These are phyloP conservation scores for Vachellia pachyceras DNA, from an alignment of 306 rosid genomes.

Conservation along the genomic window DNA sequence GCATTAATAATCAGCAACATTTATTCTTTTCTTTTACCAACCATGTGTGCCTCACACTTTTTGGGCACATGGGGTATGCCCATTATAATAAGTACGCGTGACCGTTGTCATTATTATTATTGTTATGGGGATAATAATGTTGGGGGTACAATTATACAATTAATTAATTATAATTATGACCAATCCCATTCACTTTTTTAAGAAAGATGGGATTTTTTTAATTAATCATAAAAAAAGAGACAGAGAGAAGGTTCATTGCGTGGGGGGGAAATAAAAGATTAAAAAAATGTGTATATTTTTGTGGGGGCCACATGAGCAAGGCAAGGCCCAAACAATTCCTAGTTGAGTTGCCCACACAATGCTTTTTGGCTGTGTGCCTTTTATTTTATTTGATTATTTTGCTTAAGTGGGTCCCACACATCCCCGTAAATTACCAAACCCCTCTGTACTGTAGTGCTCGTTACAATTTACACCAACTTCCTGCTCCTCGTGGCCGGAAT, in stretches of 20 bases:
- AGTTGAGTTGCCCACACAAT: conserved; percentile 19
- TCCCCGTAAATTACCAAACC: background rate
- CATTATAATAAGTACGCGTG: background rate
- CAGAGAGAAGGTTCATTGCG: too few species aligned
- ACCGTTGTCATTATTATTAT: background rate
- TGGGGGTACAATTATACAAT: background rate
- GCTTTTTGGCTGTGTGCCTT: background rate
- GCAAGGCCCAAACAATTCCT: conserved; percentile 17
- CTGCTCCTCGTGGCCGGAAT: background rate
- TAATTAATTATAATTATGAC: background rate
- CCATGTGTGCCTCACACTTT: background rate
- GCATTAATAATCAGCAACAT: background rate
- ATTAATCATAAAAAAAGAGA: too few species aligned
- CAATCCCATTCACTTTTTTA: background rate
- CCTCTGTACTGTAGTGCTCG: background rate
- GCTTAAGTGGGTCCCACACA: conserved; percentile 23
- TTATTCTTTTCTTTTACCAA: background rate
- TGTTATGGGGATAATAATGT: background rate
- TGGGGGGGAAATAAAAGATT: too few species aligned
- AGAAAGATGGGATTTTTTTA: too few species aligned
- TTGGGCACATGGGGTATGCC: conserved; percentile 5
- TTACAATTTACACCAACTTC: background rate
- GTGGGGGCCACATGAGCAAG: background rate
- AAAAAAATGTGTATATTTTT: conserved; percentile 2
- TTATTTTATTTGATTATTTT: conserved; percentile 16